A percentile compares a stretch with the other conserved stretches of the same genome.
These are phyloP conservation scores for Erodium maritimum DNA, from an alignment of 345 rosid species.

Conservation along the genomic window DNA sequence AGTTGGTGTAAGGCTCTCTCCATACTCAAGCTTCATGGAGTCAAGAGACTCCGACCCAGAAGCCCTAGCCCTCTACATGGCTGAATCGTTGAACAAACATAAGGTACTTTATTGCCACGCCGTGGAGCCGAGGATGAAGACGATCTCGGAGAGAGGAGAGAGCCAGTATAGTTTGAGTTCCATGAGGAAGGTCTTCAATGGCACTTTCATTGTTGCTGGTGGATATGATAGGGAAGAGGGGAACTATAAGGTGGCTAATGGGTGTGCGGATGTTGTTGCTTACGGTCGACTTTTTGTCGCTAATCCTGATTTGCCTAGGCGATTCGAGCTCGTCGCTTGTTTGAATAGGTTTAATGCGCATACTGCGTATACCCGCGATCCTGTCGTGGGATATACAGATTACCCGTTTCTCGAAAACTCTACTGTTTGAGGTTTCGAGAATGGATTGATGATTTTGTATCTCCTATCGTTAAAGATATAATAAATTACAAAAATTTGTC, in stretches of 20 bases:
- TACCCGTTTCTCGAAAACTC: constrained; percentile 44
- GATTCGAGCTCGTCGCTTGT: constrained; percentile 46
- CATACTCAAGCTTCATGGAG: constrained; percentile 36
- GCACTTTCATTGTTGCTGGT: constrained; percentile 52
- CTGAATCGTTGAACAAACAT: constrained; percentile 38
- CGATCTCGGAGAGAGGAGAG: constrained; percentile 12
- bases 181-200: constrained; percentile 57
- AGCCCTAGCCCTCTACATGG: constrained; percentile 55
- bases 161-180: constrained; percentile 29
- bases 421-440: too few relatives aligned
- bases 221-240: constrained; percentile 47
- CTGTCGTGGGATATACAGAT: constrained; percentile 55
- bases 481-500: too few relatives aligned
- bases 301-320: constrained; percentile 60
- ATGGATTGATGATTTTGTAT: too few relatives aligned
- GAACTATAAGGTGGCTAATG: constrained; percentile 31
- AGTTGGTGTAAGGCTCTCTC: constrained; percentile 66
- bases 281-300: constrained; percentile 52
- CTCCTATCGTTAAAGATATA: too few relatives aligned
- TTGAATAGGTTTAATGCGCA: constrained; percentile 38
- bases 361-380: constrained; percentile 40
- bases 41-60: constrained; percentile 52
- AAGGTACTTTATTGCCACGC: constrained; percentile 56
- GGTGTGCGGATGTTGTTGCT: constrained; percentile 43
- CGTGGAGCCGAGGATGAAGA: constrained; percentile 54